Evolutionary conservation across 2,329 filamentous ascomycete genomes (phyloP).

Genomic region (Lasiodiplodia sp.): DNA sequence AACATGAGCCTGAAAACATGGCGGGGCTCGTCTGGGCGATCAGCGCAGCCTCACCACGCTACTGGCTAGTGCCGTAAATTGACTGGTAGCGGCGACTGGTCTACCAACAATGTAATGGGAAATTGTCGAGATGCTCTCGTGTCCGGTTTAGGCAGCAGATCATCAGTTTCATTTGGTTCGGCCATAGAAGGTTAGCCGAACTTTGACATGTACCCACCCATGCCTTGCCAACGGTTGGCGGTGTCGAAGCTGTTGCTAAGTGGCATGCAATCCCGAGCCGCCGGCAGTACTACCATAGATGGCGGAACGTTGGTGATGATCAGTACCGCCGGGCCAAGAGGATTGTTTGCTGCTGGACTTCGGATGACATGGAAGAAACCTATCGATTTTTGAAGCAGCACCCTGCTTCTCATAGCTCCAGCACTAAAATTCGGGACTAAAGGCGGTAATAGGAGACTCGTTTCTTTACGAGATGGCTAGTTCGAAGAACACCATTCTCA

Average conservation of each 20-base stretch:
- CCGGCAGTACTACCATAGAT: not conserved
- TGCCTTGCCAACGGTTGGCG: not conserved
- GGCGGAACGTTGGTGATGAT: not conserved
- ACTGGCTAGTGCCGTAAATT: not conserved
- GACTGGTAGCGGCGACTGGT: not conserved
- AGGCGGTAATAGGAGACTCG: too few relatives aligned
- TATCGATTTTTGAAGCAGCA: too few relatives aligned
- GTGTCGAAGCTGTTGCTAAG: not conserved
- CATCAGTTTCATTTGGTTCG: not conserved
- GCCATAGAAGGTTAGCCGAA: constrained; percentile 1
- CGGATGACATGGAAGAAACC: not conserved
- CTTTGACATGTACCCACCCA: not conserved
- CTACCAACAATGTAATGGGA: not conserved
- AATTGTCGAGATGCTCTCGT: not conserved
- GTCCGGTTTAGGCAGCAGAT: not conserved
- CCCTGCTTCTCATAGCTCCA: too few relatives aligned
- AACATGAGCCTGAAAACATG: not conserved
- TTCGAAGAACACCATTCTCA: too few relatives aligned
- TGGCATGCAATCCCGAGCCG: not conserved
- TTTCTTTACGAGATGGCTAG: too few relatives aligned
- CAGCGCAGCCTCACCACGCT: not conserved
- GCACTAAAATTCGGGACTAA: too few relatives aligned
- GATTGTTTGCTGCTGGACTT: not conserved
- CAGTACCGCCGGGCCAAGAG: not conserved
- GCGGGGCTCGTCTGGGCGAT: not conserved